Base-by-base conservation (phyloP, 2,329 filamentous ascomycete species). In the Aspergillus sergii region DNA sequence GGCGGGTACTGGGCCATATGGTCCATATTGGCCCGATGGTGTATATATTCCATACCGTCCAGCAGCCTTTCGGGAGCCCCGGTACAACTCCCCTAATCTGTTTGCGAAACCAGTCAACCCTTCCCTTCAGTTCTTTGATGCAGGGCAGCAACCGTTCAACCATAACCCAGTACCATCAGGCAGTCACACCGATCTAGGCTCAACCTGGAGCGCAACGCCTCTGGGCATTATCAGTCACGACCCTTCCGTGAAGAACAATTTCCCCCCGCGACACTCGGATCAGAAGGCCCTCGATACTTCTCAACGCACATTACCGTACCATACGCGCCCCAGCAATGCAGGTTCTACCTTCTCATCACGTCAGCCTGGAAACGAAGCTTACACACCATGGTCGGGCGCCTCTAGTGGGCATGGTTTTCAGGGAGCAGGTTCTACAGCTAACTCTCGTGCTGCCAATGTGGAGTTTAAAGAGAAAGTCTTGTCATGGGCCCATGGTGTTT, bases 401-500 rank as follows among this genome's bases (percentile, higher is more conserved):
- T 58, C 70, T 30, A 58, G 66, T 26, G 68, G 53, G 21, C 68
- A 65, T 43, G 68, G 64, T 34, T 63, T 75, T 30, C 75, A 73
- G 41, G 61, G 60, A 14, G 58, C 69, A 34, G 68, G 60, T 5
- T 59, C 71, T 9, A 66, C 72, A 21, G 59, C 68, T 2, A 63
- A 63, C 58, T 69, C 72, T 23, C 71, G 71, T 7, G 69, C 74
- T n/a, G 72, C 67, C 12, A 81, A 82, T 68, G 72, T 76, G 14
- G 81, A 83, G 61, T 92, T 92, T 72, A 89, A 88, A 67, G 90
- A 93, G 66, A 89, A 87, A 66, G 86, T 87, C 2, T 78, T 93
- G 28, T 81, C 85, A 16, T 89, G 88, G 79, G 91, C 91, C n/a
- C 89, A 93, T 73, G 84, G 84, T 67, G 85, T 89, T 36, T 94